Evolutionary conservation across 768 basidiomycete species (phyloP).

Genomic region (Mrakia frigida): DNA sequence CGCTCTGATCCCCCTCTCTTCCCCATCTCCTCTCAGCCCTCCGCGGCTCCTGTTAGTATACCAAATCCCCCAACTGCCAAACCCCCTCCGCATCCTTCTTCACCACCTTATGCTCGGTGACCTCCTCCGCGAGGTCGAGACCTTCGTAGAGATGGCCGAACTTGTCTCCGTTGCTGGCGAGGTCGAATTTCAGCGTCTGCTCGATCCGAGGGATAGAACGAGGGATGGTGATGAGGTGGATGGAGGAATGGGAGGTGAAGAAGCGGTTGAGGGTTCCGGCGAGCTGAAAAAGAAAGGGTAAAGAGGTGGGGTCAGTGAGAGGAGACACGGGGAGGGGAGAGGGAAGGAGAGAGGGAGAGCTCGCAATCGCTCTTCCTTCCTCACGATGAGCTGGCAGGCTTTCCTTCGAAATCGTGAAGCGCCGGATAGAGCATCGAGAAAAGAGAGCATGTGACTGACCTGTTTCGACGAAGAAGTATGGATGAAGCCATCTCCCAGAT

Average conservation of each 20-base stretch:
- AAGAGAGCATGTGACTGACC: neutral
- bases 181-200: constrained; percentile 27
- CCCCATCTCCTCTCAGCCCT: neutral
- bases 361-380: too few species aligned
- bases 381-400: too few species aligned
- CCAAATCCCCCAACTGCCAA: constrained; percentile 21
- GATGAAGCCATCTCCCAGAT: constrained; percentile 26
- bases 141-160: constrained; percentile 31
- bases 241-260: neutral
- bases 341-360: too few species aligned
- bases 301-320: neutral
- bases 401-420: too few species aligned
- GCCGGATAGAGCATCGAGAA: neutral
- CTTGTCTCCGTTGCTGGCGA: constrained; percentile 15
- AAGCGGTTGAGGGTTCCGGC: constrained; percentile 22
- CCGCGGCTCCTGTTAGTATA: constrained; percentile 5
- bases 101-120: constrained; percentile 7
- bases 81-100: constrained; percentile 10
- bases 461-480: constrained; percentile 19
- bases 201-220: constrained; percentile 23
- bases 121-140: constrained; percentile 29
- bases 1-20: neutral
- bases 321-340: neutral
- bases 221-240: constrained; percentile 26
- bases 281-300: neutral